Evolutionary conservation across 225 moss, liverwort and hornwort genomes (phyloP), one percentile per base, ranked within the genome.

Genomic region (Anthoceros angustus): DNA sequence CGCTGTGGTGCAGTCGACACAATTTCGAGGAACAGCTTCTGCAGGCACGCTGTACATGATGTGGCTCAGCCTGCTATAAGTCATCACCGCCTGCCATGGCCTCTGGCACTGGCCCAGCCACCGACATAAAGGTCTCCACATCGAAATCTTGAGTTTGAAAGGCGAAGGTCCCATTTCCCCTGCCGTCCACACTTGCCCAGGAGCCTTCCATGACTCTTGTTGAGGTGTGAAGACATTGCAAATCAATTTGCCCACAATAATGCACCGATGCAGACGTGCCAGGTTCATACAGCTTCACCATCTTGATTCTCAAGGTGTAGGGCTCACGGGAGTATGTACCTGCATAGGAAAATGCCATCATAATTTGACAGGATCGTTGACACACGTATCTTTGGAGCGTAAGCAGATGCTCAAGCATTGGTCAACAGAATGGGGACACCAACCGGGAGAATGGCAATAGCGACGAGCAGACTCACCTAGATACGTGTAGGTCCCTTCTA

Each of bases 111-210:
- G 55, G 55, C 16, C 55, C 55, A 1, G 55, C 55, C 55, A 55
- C 8, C 55, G 55, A 55, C 2, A 55, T 55, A 12, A 55, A 55
- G n/a, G 55, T 55, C 23, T 55, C 55, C 55, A 55, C 16, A 15
- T 55, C 55, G 55, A 55, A 55, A 55, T 55, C 55, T 15, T 55
- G 55, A 18, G 55, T 55, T 55, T 55, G 55, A 23, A 55, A 55
- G 23, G 7, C 8, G 14, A 55, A 55, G 8, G 55, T 55, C 3
- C 55, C 55, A 15, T 15, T 9, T 18, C n/a, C 55, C 14, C n/a
- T 23, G 14, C 55, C 55, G 12, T 55, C 55, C 18, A 55, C 55
- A 55, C n/a, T 55, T 55, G 55, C n/a, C 55, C 55, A 55, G 6
- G 55, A 55, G n/a, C 55, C 55, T 20, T 55, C 55, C 55, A 55